Evolutionary conservation across 495 filamentous ascomycete species (phyloP).

Genomic region (Patellaria atrata): DNA sequence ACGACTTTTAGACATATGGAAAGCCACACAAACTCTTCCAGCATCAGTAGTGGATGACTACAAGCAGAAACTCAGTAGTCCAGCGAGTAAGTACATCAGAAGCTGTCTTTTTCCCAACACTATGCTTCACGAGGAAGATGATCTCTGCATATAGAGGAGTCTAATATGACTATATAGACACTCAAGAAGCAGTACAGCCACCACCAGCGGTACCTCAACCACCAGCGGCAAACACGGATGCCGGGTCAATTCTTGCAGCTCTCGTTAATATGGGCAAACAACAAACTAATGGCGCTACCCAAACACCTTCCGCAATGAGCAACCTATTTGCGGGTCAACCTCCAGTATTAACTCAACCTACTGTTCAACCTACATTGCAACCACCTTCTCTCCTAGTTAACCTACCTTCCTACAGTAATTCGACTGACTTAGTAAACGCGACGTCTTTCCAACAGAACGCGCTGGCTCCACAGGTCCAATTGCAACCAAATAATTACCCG

Average conservation of each 20-base stretch:
- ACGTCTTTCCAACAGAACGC: too few relatives aligned
- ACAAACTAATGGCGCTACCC: not conserved
- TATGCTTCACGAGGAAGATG: too few relatives aligned
- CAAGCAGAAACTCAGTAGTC: slow-evolving; percentile 64
- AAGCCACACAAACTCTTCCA: slow-evolving; percentile 86
- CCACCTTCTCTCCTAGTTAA: too few relatives aligned
- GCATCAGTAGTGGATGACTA: slow-evolving; percentile 65
- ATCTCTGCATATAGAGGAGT: too few relatives aligned
- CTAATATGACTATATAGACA: too few relatives aligned
- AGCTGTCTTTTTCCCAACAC: too few relatives aligned
- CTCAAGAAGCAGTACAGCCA: not conserved
- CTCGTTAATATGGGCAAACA: slow-evolving; percentile 19
- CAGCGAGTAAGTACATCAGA: slow-evolving; percentile 14
- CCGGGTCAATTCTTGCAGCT: slow-evolving; percentile 21
- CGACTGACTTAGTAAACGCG: too few relatives aligned
- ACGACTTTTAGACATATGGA: slow-evolving; percentile 96
- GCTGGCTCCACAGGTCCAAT: too few relatives aligned
- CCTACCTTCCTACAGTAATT: too few relatives aligned
- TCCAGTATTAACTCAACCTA: not conserved
- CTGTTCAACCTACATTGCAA: slow-evolving; percentile 1
- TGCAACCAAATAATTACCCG: too few relatives aligned
- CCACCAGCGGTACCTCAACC: slow-evolving; percentile 6
- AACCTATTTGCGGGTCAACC: not conserved
- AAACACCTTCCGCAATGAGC: not conserved
- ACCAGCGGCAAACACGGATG: slow-evolving; percentile 11